phyloP scores from a whole-genome alignment of 2,329 filamentous ascomycete genomes.

The Botrytis tulipae region DNA sequence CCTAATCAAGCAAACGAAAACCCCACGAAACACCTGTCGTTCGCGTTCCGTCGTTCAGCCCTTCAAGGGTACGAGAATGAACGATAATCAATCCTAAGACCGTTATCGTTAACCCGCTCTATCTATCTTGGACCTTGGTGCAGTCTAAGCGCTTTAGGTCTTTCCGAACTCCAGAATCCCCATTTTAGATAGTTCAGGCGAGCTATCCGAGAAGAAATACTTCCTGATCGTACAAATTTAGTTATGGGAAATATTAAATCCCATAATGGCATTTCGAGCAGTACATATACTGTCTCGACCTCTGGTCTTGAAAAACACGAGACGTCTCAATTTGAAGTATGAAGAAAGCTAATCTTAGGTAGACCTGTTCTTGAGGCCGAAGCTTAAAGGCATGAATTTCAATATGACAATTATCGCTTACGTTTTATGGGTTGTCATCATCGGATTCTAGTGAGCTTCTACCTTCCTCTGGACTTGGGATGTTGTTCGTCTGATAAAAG shows the following conservation, averaged over 20 bases:
- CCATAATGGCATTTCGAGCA: neutral
- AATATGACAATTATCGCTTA: neutral
- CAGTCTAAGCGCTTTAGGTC: constrained; percentile 1
- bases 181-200: constrained; percentile 5
- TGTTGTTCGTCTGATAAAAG: neutral
- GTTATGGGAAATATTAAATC: neutral
- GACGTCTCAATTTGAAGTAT: neutral
- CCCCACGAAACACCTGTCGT: neutral
- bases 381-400: constrained; percentile 6
- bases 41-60: constrained; percentile 4
- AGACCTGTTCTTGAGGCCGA: constrained; percentile 9
- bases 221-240: neutral
- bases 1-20: neutral
- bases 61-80: neutral
- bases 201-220: neutral
- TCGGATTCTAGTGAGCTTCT: neutral
- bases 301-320: neutral
- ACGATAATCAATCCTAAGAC: neutral
- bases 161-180: neutral
- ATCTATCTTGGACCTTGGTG: neutral
- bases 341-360: constrained; percentile 9
- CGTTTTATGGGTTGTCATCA: neutral
- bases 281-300: neutral
- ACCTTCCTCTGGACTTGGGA: neutral
- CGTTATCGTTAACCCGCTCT: neutral